These are phyloP conservation scores for Ammopiptanthus mongolicus DNA, from an alignment of 306 rosid species.

Conservation along the genomic window DNA sequence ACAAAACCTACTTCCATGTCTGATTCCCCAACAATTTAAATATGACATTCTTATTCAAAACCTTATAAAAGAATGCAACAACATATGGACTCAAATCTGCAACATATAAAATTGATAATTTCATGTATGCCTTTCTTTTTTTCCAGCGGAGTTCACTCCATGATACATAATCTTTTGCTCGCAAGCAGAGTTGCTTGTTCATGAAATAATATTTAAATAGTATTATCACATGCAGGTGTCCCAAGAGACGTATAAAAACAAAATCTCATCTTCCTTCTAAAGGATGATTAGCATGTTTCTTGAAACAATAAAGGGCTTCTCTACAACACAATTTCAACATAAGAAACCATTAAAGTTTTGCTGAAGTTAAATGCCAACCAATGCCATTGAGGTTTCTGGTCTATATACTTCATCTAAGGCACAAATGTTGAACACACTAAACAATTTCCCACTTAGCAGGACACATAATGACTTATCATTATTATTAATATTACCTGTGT, in stretches of 20 bases:
- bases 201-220: not conserved
- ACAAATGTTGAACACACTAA: not conserved
- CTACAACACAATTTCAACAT: not conserved
- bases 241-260: not conserved
- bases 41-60: not conserved
- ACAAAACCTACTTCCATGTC: no score
- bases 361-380: not conserved
- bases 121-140: not conserved
- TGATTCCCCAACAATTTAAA: not conserved
- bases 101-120: not conserved
- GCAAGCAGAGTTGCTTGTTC: not conserved
- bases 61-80: not conserved
- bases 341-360: not conserved
- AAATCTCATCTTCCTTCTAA: not conserved
- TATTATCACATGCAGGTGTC: not conserved
- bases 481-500: slow-evolving; percentile 39
- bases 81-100: not conserved
- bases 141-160: not conserved
- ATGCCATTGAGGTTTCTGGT: not conserved
- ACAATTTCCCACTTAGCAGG: not conserved
- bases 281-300: not conserved
- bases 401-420: not conserved
- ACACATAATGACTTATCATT: not conserved
- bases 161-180: not conserved
- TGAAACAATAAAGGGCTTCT: not conserved